Base-by-base conservation (phyloP, 1,284 basidiomycete genomes). In the Ceratobasidium sp. region DNA sequence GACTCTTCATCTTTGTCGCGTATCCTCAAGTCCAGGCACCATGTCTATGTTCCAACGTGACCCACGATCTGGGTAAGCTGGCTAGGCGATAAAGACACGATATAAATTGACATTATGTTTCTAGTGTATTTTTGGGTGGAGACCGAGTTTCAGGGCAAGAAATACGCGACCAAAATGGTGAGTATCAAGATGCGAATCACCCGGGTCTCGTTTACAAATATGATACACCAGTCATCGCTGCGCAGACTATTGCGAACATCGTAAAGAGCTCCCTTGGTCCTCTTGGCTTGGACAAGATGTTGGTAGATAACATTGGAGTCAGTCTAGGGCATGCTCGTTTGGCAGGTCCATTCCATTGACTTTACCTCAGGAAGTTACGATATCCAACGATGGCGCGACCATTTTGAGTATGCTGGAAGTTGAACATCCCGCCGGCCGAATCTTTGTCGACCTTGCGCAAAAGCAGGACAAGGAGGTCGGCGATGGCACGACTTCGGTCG, bases 381-480 rank as follows among this genome's bases (percentile, higher is more conserved):
- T 99, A 79, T 98, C 96, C 69, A 99, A 99, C 80, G 97, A 99
- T 81, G 97, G 97, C 58, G 97, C 97, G 27, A 99, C 97, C 34
- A 99, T 99, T 75, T 87, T 99, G 49, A 90, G 93, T 38, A 85
- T 99, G 25, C 83, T 98, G 52, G 89, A 94, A 49, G 95, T 98
- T 53, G 90, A 96, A 74, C 94, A 98, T 77, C 95, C 96, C 49
- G 94, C 96, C 5, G 95, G 93, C 35, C 89, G 94, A 72, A 96
- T 99, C 72, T 93, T 99, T 73, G 96, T 99, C 62, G 96, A 98
- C 79, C 89, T 99, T 50, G 96, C 97, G 0, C 95, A 98, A 81
- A 98, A 99, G 78, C 96, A 99, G 80, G 97, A 99, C 80, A 98
- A 96, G 79, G 97, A 99, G 82, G 97, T 99, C 34, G 97, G 97